Conservation (phyloP, 1,139 yeast genomes). For the Pichia cactophila region DNA sequence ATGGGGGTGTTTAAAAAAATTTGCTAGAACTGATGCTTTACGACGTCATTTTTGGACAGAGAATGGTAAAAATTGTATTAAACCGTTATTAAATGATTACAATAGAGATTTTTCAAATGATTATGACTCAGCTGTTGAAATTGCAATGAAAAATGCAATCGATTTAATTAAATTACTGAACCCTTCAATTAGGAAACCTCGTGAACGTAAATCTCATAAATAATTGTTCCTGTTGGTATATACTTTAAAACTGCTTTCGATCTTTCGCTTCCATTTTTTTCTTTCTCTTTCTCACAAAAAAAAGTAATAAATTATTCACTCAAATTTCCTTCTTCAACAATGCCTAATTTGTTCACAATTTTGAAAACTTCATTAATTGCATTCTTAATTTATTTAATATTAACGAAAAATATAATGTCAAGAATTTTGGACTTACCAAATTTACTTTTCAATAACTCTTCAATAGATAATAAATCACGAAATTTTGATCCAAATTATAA, state of each 20-base stretch:
- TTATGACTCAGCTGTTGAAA: slow-evolving; percentile 25
- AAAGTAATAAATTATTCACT: too few species aligned
- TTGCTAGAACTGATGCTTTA: slow-evolving; percentile 93
- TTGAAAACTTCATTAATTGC: not conserved
- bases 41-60: slow-evolving; percentile 93
- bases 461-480: not conserved
- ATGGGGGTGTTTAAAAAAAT: slow-evolving; percentile 92
- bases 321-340: not conserved
- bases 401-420: not conserved
- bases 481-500: slow-evolving; percentile 16
- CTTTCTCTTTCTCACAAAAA: too few species aligned
- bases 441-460: slow-evolving; percentile 6
- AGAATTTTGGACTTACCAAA: slow-evolving; percentile 5
- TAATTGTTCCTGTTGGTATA: too few species aligned
- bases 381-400: not conserved
- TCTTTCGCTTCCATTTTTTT: too few species aligned
- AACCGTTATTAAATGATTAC: slow-evolving; percentile 32
- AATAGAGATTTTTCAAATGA: slow-evolving; percentile 38
- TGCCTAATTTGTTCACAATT: not conserved
- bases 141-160: slow-evolving; percentile 13
- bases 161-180: slow-evolving; percentile 2
- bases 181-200: not conserved
- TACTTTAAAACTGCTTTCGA: too few species aligned
- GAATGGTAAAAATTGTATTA: slow-evolving; percentile 79
- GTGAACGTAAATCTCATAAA: not conserved